Base-by-base conservation (phyloP, 2,329 filamentous ascomycete genomes). In the Rachicladosporium sp. region DNA sequence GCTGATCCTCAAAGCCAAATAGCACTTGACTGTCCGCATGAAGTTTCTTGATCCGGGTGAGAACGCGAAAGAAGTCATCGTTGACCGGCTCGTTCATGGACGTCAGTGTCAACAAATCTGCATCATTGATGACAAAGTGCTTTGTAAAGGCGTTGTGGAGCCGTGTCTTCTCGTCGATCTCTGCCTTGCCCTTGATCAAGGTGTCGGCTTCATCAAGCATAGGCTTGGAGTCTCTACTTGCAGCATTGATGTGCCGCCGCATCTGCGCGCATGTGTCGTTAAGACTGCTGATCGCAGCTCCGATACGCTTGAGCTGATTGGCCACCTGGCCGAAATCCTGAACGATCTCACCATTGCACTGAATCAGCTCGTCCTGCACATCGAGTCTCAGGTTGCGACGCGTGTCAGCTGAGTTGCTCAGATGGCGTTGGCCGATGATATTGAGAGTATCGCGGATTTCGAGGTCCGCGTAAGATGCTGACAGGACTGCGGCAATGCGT, bases 261-360 rank as follows among this genome's bases (percentile, higher is more conserved):
- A 95, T 91, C 48, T 82, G 77, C 34, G 77, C 72, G 55, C 87
- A 94, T 46, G 76, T 85, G 47, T 73, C 71, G 55, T 94, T 94
- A 27, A 98, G 67, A 48, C 71, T 82, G 35, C 74, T 72, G 42
- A 98, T 80, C 4, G 83, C 86, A 12, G 69, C 67, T 13, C 87
- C 87, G 48, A 96, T 91, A 5, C 82, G 79, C 53, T 78, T 78
- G 37, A 96, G 67, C 86, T 95, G 89, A 80, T 93, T 84, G 27
- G 88, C 85, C 47, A 98, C 86, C 41, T 78, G 74, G 29, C 87
- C 85, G 62, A 96, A 96, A 56, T 94, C 86, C 39, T 76, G 70
- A 43, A 96, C 77, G 46, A 96, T 83, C 47, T 85, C 77, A 36
- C 83, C 87, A 74, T 96, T 95, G 62, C 82, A 87, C 48, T 89